Evolutionary conservation across 2,329 filamentous ascomycete species (phyloP).

Genomic region (Arthroderma uncinatum): DNA sequence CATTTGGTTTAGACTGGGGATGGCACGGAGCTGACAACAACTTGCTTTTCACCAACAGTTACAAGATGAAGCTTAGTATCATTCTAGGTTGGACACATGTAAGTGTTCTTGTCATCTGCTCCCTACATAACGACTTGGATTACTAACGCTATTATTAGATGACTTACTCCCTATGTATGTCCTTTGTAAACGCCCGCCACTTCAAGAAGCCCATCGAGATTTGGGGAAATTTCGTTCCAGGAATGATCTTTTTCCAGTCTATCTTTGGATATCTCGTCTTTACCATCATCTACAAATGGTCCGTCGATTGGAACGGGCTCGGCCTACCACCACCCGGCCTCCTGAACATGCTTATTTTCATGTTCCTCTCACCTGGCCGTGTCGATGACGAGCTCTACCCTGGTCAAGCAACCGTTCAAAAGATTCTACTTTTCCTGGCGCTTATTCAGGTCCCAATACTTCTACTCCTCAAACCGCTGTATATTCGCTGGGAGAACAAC

Average conservation of each 20-base stretch:
- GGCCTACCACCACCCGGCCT: constrained; percentile 67
- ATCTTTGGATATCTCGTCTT: constrained; percentile 96
- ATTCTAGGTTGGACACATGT: constrained; percentile 85
- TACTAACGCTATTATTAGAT: constrained; percentile 41
- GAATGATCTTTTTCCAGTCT: constrained; percentile 99
- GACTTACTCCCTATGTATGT: constrained; percentile 93
- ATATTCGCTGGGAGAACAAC: constrained; percentile 89
- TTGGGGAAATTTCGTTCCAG: constrained; percentile 92
- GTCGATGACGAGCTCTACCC: constrained; percentile 59
- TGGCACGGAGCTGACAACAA: constrained; percentile 97
- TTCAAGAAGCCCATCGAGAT: constrained; percentile 94
- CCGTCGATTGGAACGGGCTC: constrained; percentile 66
- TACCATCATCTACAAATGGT: constrained; percentile 96
- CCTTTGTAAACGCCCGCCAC: constrained; percentile 84
- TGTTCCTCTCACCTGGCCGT: constrained; percentile 84
- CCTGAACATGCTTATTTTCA: constrained; percentile 98
- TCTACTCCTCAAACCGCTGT: constrained; percentile 91
- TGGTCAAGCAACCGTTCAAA: constrained; percentile 66
- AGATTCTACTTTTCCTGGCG: constrained; percentile 68
- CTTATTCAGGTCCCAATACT: constrained; percentile 79
- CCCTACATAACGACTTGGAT: neutral
- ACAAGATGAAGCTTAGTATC: constrained; percentile 99
- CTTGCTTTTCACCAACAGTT: constrained; percentile 90
- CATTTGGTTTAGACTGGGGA: constrained; percentile 88
- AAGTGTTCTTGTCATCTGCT: constrained; percentile 17